Conservation (phyloP, 352 stramenopile genomes). For the Globisporangium sylvaticum region DNA sequence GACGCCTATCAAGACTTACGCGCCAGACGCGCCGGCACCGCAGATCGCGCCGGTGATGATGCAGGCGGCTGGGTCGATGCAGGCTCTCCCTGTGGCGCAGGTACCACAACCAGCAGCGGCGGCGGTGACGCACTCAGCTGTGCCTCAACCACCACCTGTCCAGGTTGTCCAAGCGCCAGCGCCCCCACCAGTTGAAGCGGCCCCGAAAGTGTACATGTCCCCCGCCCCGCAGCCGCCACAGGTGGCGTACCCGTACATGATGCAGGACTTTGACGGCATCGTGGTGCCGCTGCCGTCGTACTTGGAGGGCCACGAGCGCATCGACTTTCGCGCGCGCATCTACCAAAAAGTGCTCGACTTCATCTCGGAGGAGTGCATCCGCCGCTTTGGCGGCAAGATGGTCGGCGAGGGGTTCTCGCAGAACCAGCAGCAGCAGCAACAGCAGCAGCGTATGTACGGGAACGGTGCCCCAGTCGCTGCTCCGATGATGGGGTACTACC, state of each 20-base stretch:
- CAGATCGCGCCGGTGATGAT: conserved; percentile 13
- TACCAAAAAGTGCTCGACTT: conserved; percentile 84
- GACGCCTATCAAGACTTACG: background rate
- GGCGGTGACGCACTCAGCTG: background rate
- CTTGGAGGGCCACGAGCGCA: conserved; percentile 61
- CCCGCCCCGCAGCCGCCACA: conserved; percentile 41
- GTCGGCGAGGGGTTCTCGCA: background rate
- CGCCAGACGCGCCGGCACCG: background rate
- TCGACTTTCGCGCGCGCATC: conserved; percentile 72
- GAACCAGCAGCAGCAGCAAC: background rate
- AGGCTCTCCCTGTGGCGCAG: background rate
- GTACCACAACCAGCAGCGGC: background rate
- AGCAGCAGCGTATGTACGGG: background rate
- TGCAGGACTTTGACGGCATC: conserved; percentile 80
- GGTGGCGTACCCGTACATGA: conserved; percentile 41
- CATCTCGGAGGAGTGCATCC: conserved; percentile 79
- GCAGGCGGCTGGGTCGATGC: conserved; percentile 3
- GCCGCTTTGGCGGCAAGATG: conserved; percentile 30
- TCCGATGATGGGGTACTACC: background rate
- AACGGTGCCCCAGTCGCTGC: background rate
- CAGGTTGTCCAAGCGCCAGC: background rate
- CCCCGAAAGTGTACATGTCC: background rate
- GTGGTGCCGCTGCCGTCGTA: conserved; percentile 76
- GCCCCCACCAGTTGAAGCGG: background rate
- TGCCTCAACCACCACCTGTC: background rate